phyloP scores from a whole-genome alignment of 495 filamentous ascomycete genomes.

The Monascus purpureus region DNA sequence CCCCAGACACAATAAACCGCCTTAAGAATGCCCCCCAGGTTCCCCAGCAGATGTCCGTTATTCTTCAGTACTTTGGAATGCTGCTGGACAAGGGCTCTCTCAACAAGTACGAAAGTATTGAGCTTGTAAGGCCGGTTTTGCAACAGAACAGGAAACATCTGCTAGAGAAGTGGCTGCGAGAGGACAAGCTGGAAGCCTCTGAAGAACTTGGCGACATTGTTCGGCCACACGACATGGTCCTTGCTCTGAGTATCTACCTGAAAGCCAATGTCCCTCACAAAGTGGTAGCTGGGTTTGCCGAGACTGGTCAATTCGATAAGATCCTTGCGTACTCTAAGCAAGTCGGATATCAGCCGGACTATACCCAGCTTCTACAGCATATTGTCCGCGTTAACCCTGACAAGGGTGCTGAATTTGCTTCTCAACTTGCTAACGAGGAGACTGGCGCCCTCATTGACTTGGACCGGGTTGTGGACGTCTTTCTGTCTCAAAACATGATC shows the following conservation, averaged over 20 bases:
- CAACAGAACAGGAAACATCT: constrained; percentile 89
- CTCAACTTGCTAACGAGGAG: constrained; percentile 71
- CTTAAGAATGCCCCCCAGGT: constrained; percentile 74
- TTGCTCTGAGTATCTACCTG: constrained; percentile 78
- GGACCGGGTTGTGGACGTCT: constrained; percentile 91
- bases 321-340: constrained; percentile 83
- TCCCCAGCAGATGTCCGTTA: constrained; percentile 70
- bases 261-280: constrained; percentile 79
- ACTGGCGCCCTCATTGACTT: constrained; percentile 77
- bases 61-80: constrained; percentile 96
- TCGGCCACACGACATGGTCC: constrained; percentile 69
- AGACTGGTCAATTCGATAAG: constrained; percentile 91
- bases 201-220: constrained; percentile 94
- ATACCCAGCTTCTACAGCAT: constrained; percentile 75
- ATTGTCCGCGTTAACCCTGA: constrained; percentile 88
- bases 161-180: constrained; percentile 92
- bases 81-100: constrained; percentile 86
- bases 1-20: constrained; percentile 80
- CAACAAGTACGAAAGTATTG: constrained; percentile 85
- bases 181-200: constrained; percentile 88
- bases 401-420: constrained; percentile 89
- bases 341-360: constrained; percentile 80
- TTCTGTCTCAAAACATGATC: constrained; percentile 93
- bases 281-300: constrained; percentile 85
- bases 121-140: constrained; percentile 84